Conservation (phyloP, 345 rosid genomes). For the Arabidopsis suecica region DNA sequence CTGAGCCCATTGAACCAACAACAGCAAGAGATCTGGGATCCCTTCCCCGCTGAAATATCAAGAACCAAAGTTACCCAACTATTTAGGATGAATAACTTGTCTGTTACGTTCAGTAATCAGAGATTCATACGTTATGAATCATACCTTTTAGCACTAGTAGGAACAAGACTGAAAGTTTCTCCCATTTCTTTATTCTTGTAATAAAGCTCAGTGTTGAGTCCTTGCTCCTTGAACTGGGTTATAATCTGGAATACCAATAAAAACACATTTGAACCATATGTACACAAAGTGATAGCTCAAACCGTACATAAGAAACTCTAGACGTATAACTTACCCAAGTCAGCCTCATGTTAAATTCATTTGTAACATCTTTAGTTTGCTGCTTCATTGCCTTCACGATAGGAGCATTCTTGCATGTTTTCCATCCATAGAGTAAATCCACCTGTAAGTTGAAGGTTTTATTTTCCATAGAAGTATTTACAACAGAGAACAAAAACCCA, state of each 20-base stretch:
- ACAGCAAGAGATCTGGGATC: conserved; percentile 80
- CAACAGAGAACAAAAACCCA: conserved; percentile 15
- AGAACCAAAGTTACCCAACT: conserved; percentile 42
- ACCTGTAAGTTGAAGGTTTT: conserved; percentile 58
- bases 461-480: not conserved
- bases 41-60: conserved; percentile 79
- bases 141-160: conserved; percentile 91
- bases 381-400: conserved; percentile 69
- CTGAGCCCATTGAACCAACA: conserved; percentile 92
- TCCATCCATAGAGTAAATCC: conserved; percentile 95
- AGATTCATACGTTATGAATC: not conserved
- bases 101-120: conserved; percentile 13
- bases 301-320: not conserved
- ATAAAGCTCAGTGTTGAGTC: conserved; percentile 85
- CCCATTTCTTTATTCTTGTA: conserved; percentile 89
- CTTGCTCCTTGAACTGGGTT: conserved; percentile 89
- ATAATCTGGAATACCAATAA: conserved; percentile 53
- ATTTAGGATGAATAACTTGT: conserved; percentile 27
- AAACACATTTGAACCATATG: conserved; percentile 9
- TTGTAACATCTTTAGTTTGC: conserved; percentile 68
- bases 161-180: conserved; percentile 84
- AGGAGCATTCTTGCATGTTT: conserved; percentile 76
- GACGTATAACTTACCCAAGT: conserved; percentile 52
- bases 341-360: conserved; percentile 76
- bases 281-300: conserved; percentile 2